Percentiles rank a stretch among this genome's conserved stretches.
Conservation (phyloP, 345 rosid species). For the Corchorus olitorius region DNA sequence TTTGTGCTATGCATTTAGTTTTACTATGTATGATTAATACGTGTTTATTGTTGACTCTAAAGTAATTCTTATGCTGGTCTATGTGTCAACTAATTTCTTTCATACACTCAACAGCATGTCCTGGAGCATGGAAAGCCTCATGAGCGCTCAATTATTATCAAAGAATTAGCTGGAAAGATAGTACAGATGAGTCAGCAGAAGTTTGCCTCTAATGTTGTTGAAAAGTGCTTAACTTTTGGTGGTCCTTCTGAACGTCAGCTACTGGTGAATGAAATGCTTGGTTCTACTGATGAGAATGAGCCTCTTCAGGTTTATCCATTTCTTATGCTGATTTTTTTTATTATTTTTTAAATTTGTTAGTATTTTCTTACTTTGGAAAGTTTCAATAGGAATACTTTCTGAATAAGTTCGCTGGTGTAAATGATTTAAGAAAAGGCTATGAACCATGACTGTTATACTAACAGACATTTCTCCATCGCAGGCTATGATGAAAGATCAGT, state of each 20-base stretch:
- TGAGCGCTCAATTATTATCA: slow-evolving; percentile 56
- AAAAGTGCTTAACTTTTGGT: slow-evolving; percentile 65
- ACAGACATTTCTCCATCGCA: slow-evolving; percentile 12
- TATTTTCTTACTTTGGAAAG: not conserved
- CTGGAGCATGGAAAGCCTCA: slow-evolving; percentile 71
- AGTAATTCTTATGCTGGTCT: not conserved
- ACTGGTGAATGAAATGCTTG: slow-evolving; percentile 69
- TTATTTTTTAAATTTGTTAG: no score
- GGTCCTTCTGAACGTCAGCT: slow-evolving; percentile 51
- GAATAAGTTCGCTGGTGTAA: not conserved
- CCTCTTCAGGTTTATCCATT: slow-evolving; percentile 57
- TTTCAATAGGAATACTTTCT: not conserved
- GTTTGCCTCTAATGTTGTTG: slow-evolving; percentile 67
- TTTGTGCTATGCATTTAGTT: not conserved
- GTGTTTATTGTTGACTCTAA: not conserved
- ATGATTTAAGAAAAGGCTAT: not conserved
- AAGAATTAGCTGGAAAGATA: slow-evolving; percentile 63
- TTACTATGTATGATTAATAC: not conserved
- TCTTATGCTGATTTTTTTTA: not conserved
- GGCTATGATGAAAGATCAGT: slow-evolving; percentile 96
- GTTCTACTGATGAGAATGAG: slow-evolving; percentile 62
- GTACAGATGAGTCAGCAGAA: slow-evolving; percentile 77
- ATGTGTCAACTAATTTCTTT: slow-evolving; percentile 3
- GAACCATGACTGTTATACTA: slow-evolving; percentile 7
- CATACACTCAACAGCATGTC: slow-evolving; percentile 48